Conservation (phyloP, 768 basidiomycete genomes). For the Amanita exitialis region DNA sequence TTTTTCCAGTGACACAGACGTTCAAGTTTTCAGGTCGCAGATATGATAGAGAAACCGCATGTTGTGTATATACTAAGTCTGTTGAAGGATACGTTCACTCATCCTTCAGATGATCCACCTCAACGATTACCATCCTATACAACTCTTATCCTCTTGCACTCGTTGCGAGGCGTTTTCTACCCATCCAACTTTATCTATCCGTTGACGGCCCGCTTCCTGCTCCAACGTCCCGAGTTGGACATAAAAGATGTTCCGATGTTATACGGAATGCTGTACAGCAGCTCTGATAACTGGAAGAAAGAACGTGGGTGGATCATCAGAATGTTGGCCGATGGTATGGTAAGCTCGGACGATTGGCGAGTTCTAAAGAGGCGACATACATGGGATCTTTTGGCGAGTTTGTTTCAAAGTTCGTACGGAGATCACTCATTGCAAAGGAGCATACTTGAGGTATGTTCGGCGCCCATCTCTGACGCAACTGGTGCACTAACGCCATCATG, state of each 20-base stretch:
- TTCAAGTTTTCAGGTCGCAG: slow-evolving; percentile 30
- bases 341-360: slow-evolving; percentile 68
- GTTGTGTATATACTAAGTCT: slow-evolving; percentile 60
- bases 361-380: slow-evolving; percentile 74
- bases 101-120: slow-evolving; percentile 27
- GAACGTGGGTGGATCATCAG: slow-evolving; percentile 86
- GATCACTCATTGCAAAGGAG: slow-evolving; percentile 44
- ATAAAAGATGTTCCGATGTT: slow-evolving; percentile 81
- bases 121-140: slow-evolving; percentile 66
- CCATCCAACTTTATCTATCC: slow-evolving; percentile 88
- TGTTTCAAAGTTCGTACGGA: slow-evolving; percentile 58
- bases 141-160: slow-evolving; percentile 76
- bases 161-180: slow-evolving; percentile 73
- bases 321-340: slow-evolving; percentile 76
- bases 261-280: slow-evolving; percentile 80
- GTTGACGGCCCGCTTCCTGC: slow-evolving; percentile 73
- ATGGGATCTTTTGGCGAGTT: slow-evolving; percentile 78
- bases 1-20: background rate
- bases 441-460: slow-evolving; percentile 53
- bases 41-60: slow-evolving; percentile 73
- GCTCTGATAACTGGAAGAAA: slow-evolving; percentile 71
- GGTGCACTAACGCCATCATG: background rate
- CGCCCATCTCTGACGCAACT: background rate
- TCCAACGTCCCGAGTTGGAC: slow-evolving; percentile 83
- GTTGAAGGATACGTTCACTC: slow-evolving; percentile 47